Base-by-base conservation (phyloP, 2,329 filamentous ascomycete species). In the Neopestalotiopsis rosae region DNA sequence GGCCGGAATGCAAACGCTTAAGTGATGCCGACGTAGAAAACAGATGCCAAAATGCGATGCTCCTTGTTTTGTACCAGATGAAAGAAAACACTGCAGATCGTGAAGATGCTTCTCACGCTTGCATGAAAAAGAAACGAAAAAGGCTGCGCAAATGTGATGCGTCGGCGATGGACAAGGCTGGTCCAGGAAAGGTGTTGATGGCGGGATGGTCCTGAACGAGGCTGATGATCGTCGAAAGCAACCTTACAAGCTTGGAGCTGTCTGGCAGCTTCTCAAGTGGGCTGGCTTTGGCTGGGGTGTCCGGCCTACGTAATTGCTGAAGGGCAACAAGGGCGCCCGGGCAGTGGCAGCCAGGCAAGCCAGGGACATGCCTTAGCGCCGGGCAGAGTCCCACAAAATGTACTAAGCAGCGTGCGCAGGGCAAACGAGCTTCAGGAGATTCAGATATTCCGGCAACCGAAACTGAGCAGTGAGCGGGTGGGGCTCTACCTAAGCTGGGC, bases 171-270 rank as follows among this genome's bases (percentile, higher is more conserved):
- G n/a, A 49, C 62, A 34, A 58, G 63, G 49, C 63, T 66, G 63
- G 63, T 14, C 28, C 49, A 32, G n/a, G 20, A 52, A n/a, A 17
- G n/a, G 5, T 52, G 45, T 52, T 10, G 45, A 45, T 17, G 61
- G 38, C 61, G 38, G 24, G 63, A 66, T 66, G 34, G 38, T 10
- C 13, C 13, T 58, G 49, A 57, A 57, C 30, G 20, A 58, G 63
- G 63, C 63, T 66, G 63, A 66, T 66, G 63, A 49, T 45, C 40
- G 45, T 28, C n/a, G 32, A 13, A 24, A 57, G 42, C 45, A 57
- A 28, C 24, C 2, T n/a, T 17, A 52, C 45, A 52, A 52, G 62
- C 20, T 24, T 24, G 12, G 61, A 49, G 61, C 61, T 64, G 61
- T 45, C 20, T 49, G 61, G 61, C 40, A 28, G 13, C 42, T 34